These are phyloP conservation scores for Pestalotiopsis sp. DNA, from an alignment of 2,329 filamentous ascomycete species.

Conservation along the genomic window DNA sequence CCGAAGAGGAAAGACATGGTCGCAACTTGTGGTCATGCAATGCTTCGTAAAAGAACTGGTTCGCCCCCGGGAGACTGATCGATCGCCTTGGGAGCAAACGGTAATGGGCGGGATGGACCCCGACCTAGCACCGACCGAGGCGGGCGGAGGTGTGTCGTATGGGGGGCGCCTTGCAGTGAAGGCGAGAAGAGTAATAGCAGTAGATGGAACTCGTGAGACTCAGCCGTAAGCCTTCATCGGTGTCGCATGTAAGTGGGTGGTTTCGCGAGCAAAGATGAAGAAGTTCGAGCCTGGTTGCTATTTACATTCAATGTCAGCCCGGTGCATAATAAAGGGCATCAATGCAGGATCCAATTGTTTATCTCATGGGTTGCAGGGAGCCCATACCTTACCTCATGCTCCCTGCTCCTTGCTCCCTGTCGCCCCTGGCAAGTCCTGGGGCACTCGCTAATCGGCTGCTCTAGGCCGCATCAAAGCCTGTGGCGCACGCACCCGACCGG, in stretches of 20 bases:
- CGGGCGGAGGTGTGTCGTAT: background rate
- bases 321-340: background rate
- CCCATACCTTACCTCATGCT: background rate
- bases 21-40: conserved; percentile 8
- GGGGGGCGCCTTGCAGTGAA: too few species aligned
- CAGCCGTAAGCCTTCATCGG: conserved; percentile 5
- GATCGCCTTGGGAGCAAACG: background rate
- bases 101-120: background rate
- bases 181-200: background rate
- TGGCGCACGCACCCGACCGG: background rate
- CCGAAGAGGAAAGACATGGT: conserved; percentile 59
- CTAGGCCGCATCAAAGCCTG: background rate
- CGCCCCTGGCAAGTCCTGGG: background rate
- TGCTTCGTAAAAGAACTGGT: background rate
- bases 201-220: background rate
- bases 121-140: background rate
- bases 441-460: background rate
- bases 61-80: background rate
- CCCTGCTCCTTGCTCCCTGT: background rate
- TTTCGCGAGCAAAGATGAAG: background rate
- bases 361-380: conserved; percentile 5
- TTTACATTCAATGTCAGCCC: conserved; percentile 8
- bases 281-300: conserved; percentile 9
- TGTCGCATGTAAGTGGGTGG: background rate
- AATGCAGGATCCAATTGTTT: conserved; percentile 10